Base-by-base conservation (phyloP, 805 yeast species). In the Vanderwaltozyma tropicalis region DNA sequence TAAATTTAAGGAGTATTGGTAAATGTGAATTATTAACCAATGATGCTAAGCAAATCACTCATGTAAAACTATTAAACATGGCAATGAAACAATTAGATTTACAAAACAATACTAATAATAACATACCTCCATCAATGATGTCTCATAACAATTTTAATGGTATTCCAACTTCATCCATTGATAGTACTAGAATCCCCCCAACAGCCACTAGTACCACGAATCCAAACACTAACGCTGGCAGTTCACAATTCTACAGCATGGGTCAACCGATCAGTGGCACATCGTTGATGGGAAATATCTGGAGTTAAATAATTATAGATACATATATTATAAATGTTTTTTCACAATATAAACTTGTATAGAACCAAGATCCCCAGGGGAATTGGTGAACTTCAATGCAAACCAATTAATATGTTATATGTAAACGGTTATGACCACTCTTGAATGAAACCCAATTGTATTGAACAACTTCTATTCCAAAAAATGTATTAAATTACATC, bases 21-120 rank as follows among this genome's bases (percentile, higher is more conserved):
- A 46, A 44, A 17, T 46, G 52, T 26, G 57, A 55, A 19, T 25
- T 55, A 4, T 16, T 52, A 18, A 43, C 45, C 6, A 41, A 47
- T 25, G 38, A 42, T 1, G 37, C 42, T 2, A 59, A 61, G 15
- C 28, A 43, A 1, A 42, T 53, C 10, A 44, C 55, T 1, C 59
- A 53, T 37, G 53, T 49, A 7, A 47, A 34, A 46, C 53, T 41
- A 22, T 15, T 29, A 14, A 14, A 27, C 29, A 25, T 12, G 28
- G 6, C 14, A 12, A 8, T 12, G 6, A 15, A 6, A 14, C 6
- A 31, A 22, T 7, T 9, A 27, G 18, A 25, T 11, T 12, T 19
- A 16, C 36, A 5, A 14, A 30, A 18, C 17, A 14, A 17, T 14
- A 12, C 5, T 8, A 5, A 14, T 6, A 28, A 28, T 28, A 11